A percentile compares a stretch with the other conserved stretches of the same genome.
Evolutionary conservation across 768 basidiomycete species (phyloP).

Genomic region (Lactarius akahatsu): DNA sequence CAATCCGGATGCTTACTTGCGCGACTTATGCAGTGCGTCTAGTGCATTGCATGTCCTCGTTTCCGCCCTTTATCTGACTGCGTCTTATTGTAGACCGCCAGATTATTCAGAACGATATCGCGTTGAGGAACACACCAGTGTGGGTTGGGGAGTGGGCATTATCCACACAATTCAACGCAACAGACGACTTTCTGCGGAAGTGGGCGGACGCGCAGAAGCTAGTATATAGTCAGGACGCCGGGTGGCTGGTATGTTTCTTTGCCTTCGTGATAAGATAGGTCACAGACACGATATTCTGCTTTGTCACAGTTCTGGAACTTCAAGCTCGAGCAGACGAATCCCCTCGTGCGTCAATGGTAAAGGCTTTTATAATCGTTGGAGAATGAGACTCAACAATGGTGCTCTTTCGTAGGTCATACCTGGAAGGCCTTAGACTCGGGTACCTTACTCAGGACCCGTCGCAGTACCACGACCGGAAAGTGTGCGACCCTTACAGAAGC

Average conservation of each 20-base stretch:
- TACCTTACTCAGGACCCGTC: slow-evolving; percentile 67
- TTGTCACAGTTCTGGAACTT: slow-evolving; percentile 65
- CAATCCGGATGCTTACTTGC: slow-evolving; percentile 63
- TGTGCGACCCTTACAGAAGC: slow-evolving; percentile 56
- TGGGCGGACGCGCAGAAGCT: slow-evolving; percentile 81
- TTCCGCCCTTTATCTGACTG: background rate
- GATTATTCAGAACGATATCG: slow-evolving; percentile 50
- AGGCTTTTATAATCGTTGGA: slow-evolving; percentile 22
- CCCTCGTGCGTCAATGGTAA: slow-evolving; percentile 65
- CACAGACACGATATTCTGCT: background rate
- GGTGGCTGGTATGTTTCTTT: slow-evolving; percentile 59
- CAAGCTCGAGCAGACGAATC: slow-evolving; percentile 59
- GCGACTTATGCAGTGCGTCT: slow-evolving; percentile 64
- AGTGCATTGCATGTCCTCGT: background rate
- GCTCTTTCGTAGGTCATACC: slow-evolving; percentile 58
- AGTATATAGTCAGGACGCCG: slow-evolving; percentile 55
- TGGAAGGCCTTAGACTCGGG: slow-evolving; percentile 56
- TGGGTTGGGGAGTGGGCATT: slow-evolving; percentile 64
- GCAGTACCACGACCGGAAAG: slow-evolving; percentile 51
- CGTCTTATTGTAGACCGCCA: slow-evolving; percentile 49
- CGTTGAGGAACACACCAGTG: slow-evolving; percentile 46
- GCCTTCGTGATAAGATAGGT: background rate
- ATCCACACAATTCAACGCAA: slow-evolving; percentile 61
- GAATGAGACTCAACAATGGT: background rate
- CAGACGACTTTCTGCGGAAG: slow-evolving; percentile 56